Evolutionary conservation across 1,284 basidiomycete species (phyloP), one percentile per base, ranked within the genome.

Genomic region (Moesziomyces aphidis): DNA sequence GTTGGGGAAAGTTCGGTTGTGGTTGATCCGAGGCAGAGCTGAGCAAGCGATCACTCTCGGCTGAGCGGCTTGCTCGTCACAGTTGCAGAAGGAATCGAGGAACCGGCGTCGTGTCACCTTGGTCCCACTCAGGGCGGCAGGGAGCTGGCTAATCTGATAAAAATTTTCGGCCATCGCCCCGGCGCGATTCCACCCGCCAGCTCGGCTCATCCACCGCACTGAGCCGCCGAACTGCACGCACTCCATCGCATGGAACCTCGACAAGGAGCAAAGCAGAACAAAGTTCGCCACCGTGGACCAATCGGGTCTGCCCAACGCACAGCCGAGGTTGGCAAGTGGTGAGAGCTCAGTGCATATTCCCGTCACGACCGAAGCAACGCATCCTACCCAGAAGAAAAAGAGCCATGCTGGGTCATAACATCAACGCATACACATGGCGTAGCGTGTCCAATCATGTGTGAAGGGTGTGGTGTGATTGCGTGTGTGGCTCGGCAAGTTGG

Each of bases 91-190:
- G 31, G 13, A 34, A 3, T 4, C 3, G 31, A 13, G 31, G 13
- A 34, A 3, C 13, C 3, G 31, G 31, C 31, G 31, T 34, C 31
- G 13, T 13, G 10, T 11, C 31, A 34, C 31, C 26, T 6, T 28
- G 31, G 10, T 34, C 31, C 2, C 31, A 34, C 31, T 42, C 50
- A 39, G 28, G 7, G 50, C 50, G n/a, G n/a, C 21, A 24, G 23
- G 22, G 39, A 52, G 42, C 42, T 52, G 51, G 51, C 51, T 52
- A 52, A 52, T 52, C 51, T 52, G 51, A 52, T 52, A 52, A 42
- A 42, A 42, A 19, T 42, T 42, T 42, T 42, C 39, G 36, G 36
- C 36, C 17, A 28, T 36, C 36, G 36, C 36, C 4, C 17, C 1
- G 26, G 26, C 26, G 26, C 26, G 26, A 28, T 28, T 28, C 26